These are phyloP conservation scores for Aureobasidium sp. DNA, from an alignment of 2,329 filamentous ascomycete genomes.

Conservation along the genomic window DNA sequence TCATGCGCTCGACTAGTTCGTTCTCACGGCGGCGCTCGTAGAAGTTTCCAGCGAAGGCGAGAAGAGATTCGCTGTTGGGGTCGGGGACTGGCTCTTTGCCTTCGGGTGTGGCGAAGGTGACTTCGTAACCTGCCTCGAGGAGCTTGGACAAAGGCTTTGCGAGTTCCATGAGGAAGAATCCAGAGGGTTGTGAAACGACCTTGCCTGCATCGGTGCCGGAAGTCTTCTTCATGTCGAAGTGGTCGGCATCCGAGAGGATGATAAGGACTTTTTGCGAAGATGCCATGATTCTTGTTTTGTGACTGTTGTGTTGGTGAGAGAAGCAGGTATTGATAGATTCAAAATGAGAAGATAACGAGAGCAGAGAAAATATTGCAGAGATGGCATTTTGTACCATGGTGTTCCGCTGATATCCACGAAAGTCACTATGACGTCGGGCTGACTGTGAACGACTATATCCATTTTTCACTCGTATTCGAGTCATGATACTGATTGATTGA, in stretches of 20 bases:
- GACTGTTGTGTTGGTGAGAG: background rate
- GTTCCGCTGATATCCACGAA: background rate
- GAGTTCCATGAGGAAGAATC: constrained; percentile 33
- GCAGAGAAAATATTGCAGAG: background rate
- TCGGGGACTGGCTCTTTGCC: constrained; percentile 35
- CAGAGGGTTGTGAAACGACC: constrained; percentile 23
- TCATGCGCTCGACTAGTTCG: constrained; percentile 36
- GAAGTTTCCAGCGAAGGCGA: constrained; percentile 39
- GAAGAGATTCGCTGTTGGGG: constrained; percentile 33
- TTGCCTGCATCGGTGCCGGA: constrained; percentile 19
- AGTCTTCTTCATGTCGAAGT: constrained; percentile 29
- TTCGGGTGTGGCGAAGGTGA: constrained; percentile 38
- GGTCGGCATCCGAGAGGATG: constrained; percentile 35
- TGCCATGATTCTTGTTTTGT: background rate
- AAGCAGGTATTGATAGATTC: background rate
- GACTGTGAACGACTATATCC: background rate
- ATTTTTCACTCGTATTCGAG: background rate
- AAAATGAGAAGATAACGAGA: too few relatives aligned
- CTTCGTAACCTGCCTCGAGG: constrained; percentile 31
- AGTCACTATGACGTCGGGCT: constrained; percentile 5
- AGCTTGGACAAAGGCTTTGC: constrained; percentile 30
- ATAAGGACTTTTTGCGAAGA: constrained; percentile 34
- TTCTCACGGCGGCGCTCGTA: constrained; percentile 35
- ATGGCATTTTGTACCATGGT: background rate
- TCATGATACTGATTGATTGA: background rate